Base-by-base conservation (phyloP, 805 yeast genomes). In the Ogataea kodamae region DNA sequence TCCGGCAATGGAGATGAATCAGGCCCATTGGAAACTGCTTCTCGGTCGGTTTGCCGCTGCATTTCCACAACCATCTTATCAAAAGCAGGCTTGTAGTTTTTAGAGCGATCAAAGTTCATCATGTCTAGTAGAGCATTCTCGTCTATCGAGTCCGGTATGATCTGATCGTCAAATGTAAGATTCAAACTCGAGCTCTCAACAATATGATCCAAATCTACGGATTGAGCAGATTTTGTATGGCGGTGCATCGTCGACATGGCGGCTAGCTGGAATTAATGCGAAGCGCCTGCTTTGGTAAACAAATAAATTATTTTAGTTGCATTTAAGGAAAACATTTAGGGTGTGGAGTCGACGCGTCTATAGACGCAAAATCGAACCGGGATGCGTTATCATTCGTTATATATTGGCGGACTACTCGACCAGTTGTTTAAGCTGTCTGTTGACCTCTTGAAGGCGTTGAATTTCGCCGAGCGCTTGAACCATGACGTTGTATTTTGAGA, bases 401-500 rank as follows among this genome's bases (percentile, higher is more conserved):
- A 13, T 28, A 18, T 5, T 11, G 14, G n/a, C n/a, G n/a, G 26
- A 27, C 25, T 33, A 33, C 8, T 43, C 40, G 12, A 38, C 20
- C 6, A 46, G 25, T n/a, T 36, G 27, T 18, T 13, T 30, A 15
- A 46, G 38, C 18, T 32, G 33, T 12, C 33, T 30, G 35, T 58
- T 56, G 8, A 45, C 25, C 4, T 48, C 41, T 12, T 37, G 25
- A 18, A 59, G 38, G 25, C 48, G 39, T 9, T 49, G 51, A 22
- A 59, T 49, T 35, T 59, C 62, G 15, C 45, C 48, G n/a, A 58
- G 48, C 3, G 61, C 49, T 18, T 45, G 40, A 19, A 38, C 49
- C 54, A 59, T 49, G 18, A 59, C 58, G 13, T 45, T 48, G 38
- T 32, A 57, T 35, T 52, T 52, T 21, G 54, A 49, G 35, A 43